phyloP scores from a whole-genome alignment of 2,329 filamentous ascomycete species.

The Aspergillus oerlinghausenensis region DNA sequence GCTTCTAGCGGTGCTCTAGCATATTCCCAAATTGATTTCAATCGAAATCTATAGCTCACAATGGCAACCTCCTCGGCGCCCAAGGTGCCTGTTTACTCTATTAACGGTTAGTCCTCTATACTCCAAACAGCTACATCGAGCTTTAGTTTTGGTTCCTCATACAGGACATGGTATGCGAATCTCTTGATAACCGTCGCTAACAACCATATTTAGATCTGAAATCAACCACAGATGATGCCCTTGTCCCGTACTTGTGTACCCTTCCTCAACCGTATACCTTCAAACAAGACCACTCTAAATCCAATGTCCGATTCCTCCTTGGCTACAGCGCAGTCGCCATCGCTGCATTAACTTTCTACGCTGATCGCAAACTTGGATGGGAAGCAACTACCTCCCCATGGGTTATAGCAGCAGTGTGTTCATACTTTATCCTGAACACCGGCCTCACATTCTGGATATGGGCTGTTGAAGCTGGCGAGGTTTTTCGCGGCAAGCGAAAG shows the following conservation, averaged over 20 bases:
- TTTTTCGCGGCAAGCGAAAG: conserved; percentile 71
- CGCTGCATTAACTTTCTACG: conserved; percentile 77
- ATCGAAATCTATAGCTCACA: not conserved
- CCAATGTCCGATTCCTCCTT: conserved; percentile 75
- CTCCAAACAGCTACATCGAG: not conserved
- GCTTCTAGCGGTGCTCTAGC: not conserved
- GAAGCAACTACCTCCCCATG: conserved; percentile 71
- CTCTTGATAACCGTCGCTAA: conserved; percentile 6
- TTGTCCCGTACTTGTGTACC: conserved; percentile 87
- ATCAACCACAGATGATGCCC: conserved; percentile 91
- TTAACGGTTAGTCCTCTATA: conserved; percentile 34
- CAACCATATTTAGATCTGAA: conserved; percentile 67
- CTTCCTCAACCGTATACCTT: conserved; percentile 63
- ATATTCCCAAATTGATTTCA: not conserved
- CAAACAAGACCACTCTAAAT: conserved; percentile 71
- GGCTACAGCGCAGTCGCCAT: conserved; percentile 80
- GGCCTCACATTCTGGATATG: conserved; percentile 79
- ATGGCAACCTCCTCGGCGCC: conserved; percentile 28
- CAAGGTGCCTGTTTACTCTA: conserved; percentile 44
- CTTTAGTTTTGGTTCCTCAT: conserved; percentile 1
- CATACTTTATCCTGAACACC: conserved; percentile 76
- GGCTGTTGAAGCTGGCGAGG: conserved; percentile 71
- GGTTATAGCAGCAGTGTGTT: conserved; percentile 71
- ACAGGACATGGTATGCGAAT: not conserved
- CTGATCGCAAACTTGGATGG: conserved; percentile 90